Evolutionary conservation across 2,329 filamentous ascomycete species (phyloP).

Genomic region (Penicillium sp.): DNA sequence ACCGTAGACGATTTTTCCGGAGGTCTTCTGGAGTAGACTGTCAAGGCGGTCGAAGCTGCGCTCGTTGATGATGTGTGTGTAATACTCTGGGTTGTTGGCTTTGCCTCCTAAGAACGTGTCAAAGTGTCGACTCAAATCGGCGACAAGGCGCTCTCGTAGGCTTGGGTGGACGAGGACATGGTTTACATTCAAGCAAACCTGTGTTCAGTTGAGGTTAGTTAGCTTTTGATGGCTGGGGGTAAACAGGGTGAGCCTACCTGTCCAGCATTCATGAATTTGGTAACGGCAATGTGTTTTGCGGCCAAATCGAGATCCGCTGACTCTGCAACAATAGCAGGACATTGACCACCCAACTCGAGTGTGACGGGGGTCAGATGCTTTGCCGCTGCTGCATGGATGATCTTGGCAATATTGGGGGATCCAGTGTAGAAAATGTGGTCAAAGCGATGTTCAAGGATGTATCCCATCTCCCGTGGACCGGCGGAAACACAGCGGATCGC

Average conservation of each 20-base stretch:
- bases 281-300: slow-evolving; percentile 45
- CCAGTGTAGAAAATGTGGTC: slow-evolving; percentile 52
- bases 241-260: slow-evolving; percentile 24
- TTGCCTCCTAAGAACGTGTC: slow-evolving; percentile 32
- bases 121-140: slow-evolving; percentile 35
- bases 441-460: slow-evolving; percentile 42
- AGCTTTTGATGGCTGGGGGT: background rate
- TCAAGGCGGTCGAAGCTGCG: slow-evolving; percentile 46
- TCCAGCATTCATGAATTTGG: slow-evolving; percentile 48
- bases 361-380: slow-evolving; percentile 48
- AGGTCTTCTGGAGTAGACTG: slow-evolving; percentile 36
- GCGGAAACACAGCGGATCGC: slow-evolving; percentile 41
- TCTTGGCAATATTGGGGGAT: slow-evolving; percentile 39
- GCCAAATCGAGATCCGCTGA: slow-evolving; percentile 46
- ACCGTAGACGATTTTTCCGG: slow-evolving; percentile 41
- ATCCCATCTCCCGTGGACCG: slow-evolving; percentile 39
- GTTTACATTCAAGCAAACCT: slow-evolving; percentile 44
- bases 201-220: background rate
- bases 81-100: slow-evolving; percentile 20
- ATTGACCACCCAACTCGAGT: slow-evolving; percentile 50
- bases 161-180: slow-evolving; percentile 48
- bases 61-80: slow-evolving; percentile 45
- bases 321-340: slow-evolving; percentile 46
- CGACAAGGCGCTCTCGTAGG: slow-evolving; percentile 41
- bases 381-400: slow-evolving; percentile 45